Percentiles rank a stretch among this genome's conserved stretches.
Evolutionary conservation across 2,329 filamentous ascomycete species (phyloP).

Genomic region (Talaromyces rugulosus): DNA sequence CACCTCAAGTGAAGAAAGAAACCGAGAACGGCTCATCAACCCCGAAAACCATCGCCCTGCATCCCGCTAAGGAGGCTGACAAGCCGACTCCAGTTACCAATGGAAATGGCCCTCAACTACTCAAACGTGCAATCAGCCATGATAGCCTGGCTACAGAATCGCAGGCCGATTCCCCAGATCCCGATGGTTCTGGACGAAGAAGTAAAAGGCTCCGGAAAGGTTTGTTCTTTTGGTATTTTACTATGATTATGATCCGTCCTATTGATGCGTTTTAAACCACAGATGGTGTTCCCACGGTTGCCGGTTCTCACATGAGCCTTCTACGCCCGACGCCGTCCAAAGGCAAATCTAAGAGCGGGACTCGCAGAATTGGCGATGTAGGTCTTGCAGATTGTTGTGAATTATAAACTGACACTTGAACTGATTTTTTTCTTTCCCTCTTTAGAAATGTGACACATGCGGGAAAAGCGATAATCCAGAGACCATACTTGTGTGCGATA

Average conservation of each 20-base stretch:
- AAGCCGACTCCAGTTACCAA: slow-evolving; percentile 47
- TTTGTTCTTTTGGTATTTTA: slow-evolving; percentile 37
- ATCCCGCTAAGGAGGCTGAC: slow-evolving; percentile 29
- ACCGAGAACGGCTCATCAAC: slow-evolving; percentile 56
- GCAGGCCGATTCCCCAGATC: slow-evolving; percentile 47
- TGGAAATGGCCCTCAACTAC: slow-evolving; percentile 49
- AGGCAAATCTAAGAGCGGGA: slow-evolving; percentile 52
- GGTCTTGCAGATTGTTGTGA: slow-evolving; percentile 17
- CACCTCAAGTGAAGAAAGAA: slow-evolving; percentile 47
- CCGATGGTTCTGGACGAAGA: slow-evolving; percentile 66
- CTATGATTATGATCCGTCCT: neutral
- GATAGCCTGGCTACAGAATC: slow-evolving; percentile 43
- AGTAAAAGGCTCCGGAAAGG: slow-evolving; percentile 93
- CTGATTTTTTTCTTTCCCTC: neutral
- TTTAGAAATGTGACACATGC: slow-evolving; percentile 80
- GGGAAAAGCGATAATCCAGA: slow-evolving; percentile 70
- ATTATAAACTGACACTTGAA: slow-evolving; percentile 23
- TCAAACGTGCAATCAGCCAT: slow-evolving; percentile 74
- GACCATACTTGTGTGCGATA: slow-evolving; percentile 77
- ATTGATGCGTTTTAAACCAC: slow-evolving; percentile 10
- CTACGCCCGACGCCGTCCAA: slow-evolving; percentile 73
- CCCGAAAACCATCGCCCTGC: slow-evolving; percentile 60
- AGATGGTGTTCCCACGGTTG: slow-evolving; percentile 70
- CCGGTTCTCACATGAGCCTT: slow-evolving; percentile 93
- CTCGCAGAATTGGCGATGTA: slow-evolving; percentile 57